Percentiles rank a stretch among this genome's conserved stretches.
phyloP scores from a whole-genome alignment of 495 filamentous ascomycete genomes.

The Xylaria venustula region DNA sequence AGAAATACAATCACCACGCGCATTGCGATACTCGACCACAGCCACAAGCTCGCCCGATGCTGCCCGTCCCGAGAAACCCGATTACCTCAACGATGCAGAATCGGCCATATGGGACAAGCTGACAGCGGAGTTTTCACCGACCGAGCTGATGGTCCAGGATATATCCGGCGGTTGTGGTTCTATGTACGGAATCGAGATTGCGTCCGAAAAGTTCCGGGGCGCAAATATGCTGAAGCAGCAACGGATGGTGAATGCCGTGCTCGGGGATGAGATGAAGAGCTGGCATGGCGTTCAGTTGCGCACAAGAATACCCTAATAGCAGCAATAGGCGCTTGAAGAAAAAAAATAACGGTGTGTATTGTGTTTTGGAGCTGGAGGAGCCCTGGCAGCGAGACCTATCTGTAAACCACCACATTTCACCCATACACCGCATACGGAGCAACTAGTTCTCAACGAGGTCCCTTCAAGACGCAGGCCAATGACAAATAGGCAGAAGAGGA shows the following conservation, averaged over 20 bases:
- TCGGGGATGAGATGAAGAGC: constrained; percentile 66
- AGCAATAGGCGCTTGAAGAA: background rate
- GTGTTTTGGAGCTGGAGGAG: too few species aligned
- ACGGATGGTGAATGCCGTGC: constrained; percentile 63
- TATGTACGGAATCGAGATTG: constrained; percentile 75
- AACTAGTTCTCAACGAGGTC: background rate
- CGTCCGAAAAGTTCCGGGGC: constrained; percentile 63
- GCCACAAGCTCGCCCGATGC: constrained; percentile 3
- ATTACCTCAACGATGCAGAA: constrained; percentile 41
- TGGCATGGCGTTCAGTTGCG: constrained; percentile 77
- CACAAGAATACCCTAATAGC: constrained; percentile 48
- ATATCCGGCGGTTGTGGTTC: constrained; percentile 75
- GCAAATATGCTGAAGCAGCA: constrained; percentile 69
- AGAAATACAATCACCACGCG: background rate
- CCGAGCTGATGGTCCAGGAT: constrained; percentile 62
- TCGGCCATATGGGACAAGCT: constrained; percentile 47
- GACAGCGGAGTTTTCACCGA: constrained; percentile 41
- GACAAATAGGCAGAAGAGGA: background rate
- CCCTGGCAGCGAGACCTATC: background rate
- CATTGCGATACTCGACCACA: constrained; percentile 17
- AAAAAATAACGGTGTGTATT: too few species aligned
- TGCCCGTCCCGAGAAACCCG: constrained; percentile 35
- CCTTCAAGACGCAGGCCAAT: background rate
- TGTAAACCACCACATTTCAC: background rate
- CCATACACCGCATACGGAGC: background rate